Percentiles rank a stretch among this genome's conserved stretches.
phyloP scores from a whole-genome alignment of 2,329 filamentous ascomycete genomes.

The Aspergillus arachidicola region DNA sequence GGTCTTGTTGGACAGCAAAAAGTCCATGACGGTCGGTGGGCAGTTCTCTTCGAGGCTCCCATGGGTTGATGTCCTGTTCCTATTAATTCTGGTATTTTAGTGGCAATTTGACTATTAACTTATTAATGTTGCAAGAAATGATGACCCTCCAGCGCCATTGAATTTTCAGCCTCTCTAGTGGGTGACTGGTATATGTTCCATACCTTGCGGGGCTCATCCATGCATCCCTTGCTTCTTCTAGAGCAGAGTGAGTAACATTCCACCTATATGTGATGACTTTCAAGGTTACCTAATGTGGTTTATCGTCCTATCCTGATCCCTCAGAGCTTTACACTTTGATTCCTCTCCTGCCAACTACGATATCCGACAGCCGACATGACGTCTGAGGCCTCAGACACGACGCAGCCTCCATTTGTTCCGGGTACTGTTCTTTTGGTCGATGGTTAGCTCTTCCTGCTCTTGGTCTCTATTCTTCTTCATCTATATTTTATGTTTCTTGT shows the following conservation, averaged over 20 bases:
- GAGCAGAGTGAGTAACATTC: no score
- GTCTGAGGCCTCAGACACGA: neutral
- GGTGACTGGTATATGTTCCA: neutral
- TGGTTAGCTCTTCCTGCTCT: neutral
- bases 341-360: neutral
- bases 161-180: neutral
- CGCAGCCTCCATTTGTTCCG: neutral
- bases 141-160: neutral
- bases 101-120: neutral
- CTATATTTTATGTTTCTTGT: neutral
- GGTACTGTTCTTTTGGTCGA: neutral
- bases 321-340: neutral
- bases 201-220: neutral
- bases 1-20: neutral
- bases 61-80: neutral
- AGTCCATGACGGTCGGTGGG: neutral
- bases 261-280: neutral
- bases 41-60: neutral
- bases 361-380: neutral
- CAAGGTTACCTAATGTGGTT: accelerated
- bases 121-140: neutral
- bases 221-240: neutral
- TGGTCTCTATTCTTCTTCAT: neutral
- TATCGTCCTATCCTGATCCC: neutral
- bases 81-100: neutral